phyloP scores from a whole-genome alignment of 371 early-diverging fungal species.

The Blakeslea trispora region DNA sequence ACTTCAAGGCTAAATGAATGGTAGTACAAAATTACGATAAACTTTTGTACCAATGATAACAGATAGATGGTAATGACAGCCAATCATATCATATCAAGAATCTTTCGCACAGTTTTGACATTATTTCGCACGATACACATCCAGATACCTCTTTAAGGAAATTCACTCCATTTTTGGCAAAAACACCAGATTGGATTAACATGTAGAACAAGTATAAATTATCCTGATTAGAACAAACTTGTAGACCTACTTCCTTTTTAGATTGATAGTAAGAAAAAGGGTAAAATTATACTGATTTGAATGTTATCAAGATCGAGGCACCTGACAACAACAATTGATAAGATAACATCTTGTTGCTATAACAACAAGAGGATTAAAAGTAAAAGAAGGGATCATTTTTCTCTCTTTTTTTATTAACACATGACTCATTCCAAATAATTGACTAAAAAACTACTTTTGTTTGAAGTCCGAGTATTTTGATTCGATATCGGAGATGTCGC shows the following conservation, averaged over 20 bases:
- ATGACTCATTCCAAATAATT: constrained; percentile 16
- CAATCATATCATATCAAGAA: constrained; percentile 9
- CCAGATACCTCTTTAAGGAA: constrained; percentile 13
- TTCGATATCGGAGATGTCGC: constrained; percentile 15
- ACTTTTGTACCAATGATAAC: constrained; percentile 11
- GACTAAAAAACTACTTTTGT: not conserved
- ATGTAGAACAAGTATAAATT: constrained; percentile 8
- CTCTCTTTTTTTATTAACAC: constrained; percentile 5
- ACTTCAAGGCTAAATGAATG: constrained; percentile 2
- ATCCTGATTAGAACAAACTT: constrained; percentile 1
- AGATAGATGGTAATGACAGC: constrained; percentile 10
- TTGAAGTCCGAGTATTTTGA: constrained; percentile 12
- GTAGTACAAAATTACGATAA: constrained; percentile 1
- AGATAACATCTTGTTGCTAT: not conserved
- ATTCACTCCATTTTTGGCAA: constrained; percentile 24
- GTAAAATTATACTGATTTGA: no score
- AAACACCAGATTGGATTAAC: constrained; percentile 1
- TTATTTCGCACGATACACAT: constrained; percentile 27
- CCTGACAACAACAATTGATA: no score
- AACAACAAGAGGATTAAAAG: not conserved
- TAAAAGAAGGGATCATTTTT: no score
- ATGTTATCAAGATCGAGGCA: no score
- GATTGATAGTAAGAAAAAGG: no score
- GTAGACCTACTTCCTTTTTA: no score
- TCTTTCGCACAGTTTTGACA: constrained; percentile 22